A percentile compares a stretch with the other conserved stretches of the same genome.
phyloP scores from a whole-genome alignment of 2,329 filamentous ascomycete species.

The Fusarium paranaense region DNA sequence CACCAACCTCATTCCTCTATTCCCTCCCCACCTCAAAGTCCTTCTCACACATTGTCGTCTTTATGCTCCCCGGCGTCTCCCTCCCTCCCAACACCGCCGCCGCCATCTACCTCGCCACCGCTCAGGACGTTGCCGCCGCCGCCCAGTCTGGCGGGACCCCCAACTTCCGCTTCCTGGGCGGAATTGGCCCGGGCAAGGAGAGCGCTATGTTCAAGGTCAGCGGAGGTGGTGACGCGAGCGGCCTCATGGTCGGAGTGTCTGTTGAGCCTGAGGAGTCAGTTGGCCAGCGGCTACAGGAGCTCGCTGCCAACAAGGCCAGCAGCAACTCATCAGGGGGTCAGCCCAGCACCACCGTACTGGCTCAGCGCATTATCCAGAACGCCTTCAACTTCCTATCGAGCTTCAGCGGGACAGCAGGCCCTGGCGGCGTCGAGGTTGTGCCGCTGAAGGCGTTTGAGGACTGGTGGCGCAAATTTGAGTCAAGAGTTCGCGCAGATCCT shows the following conservation, averaged over 20 bases:
- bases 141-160: slow-evolving; percentile 56
- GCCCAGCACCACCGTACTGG: slow-evolving; percentile 80
- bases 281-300: slow-evolving; percentile 72
- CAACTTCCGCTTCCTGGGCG: slow-evolving; percentile 87
- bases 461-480: slow-evolving; percentile 98
- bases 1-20: slow-evolving; percentile 68
- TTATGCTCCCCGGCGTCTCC: slow-evolving; percentile 82
- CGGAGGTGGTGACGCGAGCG: slow-evolving; percentile 51
- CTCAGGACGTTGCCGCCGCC: slow-evolving; percentile 53
- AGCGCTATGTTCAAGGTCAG: slow-evolving; percentile 87
- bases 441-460: slow-evolving; percentile 96
- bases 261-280: slow-evolving; percentile 83
- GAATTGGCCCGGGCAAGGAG: slow-evolving; percentile 89
- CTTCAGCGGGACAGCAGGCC: slow-evolving; percentile 75
- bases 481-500: slow-evolving; percentile 85
- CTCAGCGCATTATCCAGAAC: slow-evolving; percentile 94
- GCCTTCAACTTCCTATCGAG: slow-evolving; percentile 96
- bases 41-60: slow-evolving; percentile 88
- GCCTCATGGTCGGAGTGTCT: slow-evolving; percentile 83
- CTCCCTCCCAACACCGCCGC: slow-evolving; percentile 84
- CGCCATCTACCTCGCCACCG: slow-evolving; percentile 84
- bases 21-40: slow-evolving; percentile 59
- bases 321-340: slow-evolving; percentile 45
- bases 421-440: slow-evolving; percentile 82
- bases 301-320: slow-evolving; percentile 54